phyloP scores from a whole-genome alignment of 2,329 filamentous ascomycete genomes.

The Penicillium sp. region DNA sequence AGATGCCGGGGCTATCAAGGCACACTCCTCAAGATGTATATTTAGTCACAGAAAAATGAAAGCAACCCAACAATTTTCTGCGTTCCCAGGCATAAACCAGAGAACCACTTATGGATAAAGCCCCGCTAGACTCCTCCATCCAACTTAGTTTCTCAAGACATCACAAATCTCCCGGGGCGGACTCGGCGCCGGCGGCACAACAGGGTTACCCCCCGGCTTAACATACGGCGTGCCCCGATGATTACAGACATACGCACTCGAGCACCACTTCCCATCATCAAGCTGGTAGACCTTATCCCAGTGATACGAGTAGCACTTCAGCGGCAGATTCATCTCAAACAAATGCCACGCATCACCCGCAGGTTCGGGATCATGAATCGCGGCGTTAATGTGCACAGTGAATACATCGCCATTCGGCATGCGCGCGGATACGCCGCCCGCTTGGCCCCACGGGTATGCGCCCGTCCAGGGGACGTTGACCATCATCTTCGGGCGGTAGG shows the following conservation, averaged over 20 bases:
- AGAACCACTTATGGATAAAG: no score
- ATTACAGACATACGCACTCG: slow-evolving; percentile 12
- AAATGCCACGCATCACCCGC: slow-evolving; percentile 12
- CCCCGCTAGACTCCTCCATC: no score
- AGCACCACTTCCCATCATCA: slow-evolving; percentile 12
- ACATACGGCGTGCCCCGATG: slow-evolving; percentile 13
- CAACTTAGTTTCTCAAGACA: no score
- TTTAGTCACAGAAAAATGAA: no score
- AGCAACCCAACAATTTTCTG: no score
- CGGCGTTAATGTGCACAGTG: slow-evolving; percentile 6
- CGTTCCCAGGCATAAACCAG: no score
- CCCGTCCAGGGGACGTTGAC: slow-evolving; percentile 15
- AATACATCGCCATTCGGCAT: slow-evolving; percentile 15
- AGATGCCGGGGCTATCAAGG: no score
- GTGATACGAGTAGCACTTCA: slow-evolving; percentile 13
- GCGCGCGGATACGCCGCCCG: slow-evolving; percentile 9
- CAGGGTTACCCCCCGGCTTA: background rate
- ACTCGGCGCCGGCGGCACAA: background rate
- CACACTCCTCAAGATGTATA: no score
- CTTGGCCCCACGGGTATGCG: slow-evolving; percentile 13
- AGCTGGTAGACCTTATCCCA: slow-evolving; percentile 6
- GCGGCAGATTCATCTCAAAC: slow-evolving; percentile 11
- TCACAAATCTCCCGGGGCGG: no score
- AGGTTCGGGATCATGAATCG: slow-evolving; percentile 4
- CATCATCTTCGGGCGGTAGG: slow-evolving; percentile 15